Conservation (phyloP, 257 asterid species). For the Solanum chilense region DNA sequence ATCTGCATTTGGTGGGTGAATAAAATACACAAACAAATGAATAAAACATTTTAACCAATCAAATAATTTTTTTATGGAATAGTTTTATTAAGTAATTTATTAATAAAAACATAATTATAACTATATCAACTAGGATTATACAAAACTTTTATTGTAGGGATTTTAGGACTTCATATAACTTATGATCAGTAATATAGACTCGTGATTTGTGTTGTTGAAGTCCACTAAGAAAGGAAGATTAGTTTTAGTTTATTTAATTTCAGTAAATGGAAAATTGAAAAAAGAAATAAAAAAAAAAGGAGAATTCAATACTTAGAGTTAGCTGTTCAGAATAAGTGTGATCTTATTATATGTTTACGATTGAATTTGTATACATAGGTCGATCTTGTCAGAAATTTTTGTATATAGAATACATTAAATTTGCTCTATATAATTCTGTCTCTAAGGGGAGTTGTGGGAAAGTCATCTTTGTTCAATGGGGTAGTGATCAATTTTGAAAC, state of each 20-base stretch:
- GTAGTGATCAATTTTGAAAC: not conserved
- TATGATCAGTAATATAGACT: not conserved
- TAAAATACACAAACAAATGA: not conserved
- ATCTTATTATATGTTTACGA: no score
- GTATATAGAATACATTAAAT: not conserved
- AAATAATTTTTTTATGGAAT: not conserved
- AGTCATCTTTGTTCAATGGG: not conserved
- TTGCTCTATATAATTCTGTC: not conserved
- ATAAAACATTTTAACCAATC: not conserved
- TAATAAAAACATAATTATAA: not conserved
- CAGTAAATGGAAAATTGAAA: not conserved
- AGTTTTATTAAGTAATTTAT: not conserved
- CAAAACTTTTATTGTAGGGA: not conserved
- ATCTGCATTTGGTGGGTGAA: not conserved
- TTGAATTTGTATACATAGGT: not conserved
- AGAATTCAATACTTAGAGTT: not conserved
- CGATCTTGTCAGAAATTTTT: not conserved
- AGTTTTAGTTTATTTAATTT: not conserved
- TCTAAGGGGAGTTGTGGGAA: not conserved
- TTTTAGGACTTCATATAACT: not conserved
- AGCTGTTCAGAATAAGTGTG: not conserved
- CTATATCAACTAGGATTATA: not conserved
- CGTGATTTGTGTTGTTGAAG: not conserved
- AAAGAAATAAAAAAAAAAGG: not conserved
- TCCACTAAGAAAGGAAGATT: not conserved